Percentiles rank a stretch among this genome's conserved stretches.
Conservation (phyloP, 2,329 filamentous ascomycete species). For the Aspergillus uvarum region DNA sequence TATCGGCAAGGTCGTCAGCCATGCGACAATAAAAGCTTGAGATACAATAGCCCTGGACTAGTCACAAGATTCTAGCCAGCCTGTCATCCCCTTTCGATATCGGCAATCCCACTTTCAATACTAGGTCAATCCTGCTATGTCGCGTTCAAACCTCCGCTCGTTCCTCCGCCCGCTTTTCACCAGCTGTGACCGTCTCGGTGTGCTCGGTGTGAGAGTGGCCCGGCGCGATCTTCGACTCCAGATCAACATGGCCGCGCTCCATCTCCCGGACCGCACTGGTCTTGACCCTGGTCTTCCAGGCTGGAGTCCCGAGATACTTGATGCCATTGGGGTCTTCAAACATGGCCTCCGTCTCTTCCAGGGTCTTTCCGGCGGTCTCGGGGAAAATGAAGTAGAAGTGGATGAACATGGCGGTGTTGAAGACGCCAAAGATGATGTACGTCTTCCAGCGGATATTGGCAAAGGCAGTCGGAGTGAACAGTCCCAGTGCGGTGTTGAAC, state of each 20-base stretch:
- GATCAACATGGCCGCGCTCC: not conserved
- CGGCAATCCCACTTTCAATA: no score
- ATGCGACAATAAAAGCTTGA: no score
- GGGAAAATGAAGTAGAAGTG: slow-evolving; percentile 66
- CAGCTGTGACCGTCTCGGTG: no score
- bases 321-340: slow-evolving; percentile 50
- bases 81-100: no score
- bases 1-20: no score
- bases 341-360: slow-evolving; percentile 74
- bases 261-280: slow-evolving; percentile 18
- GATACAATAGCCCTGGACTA: no score
- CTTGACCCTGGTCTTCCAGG: slow-evolving; percentile 42
- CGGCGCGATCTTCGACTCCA: not conserved
- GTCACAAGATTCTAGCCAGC: no score
- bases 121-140: no score
- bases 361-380: slow-evolving; percentile 68
- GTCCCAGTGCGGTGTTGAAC: slow-evolving; percentile 49
- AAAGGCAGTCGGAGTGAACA: slow-evolving; percentile 54
- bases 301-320: slow-evolving; percentile 29
- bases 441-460: slow-evolving; percentile 54
- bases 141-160: no score
- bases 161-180: no score
- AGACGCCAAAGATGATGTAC: slow-evolving; percentile 71
- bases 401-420: slow-evolving; percentile 64
- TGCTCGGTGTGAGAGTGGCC: not conserved